Conservation (phyloP, 352 stramenopile species). For the Phytophthora boehmeriae region DNA sequence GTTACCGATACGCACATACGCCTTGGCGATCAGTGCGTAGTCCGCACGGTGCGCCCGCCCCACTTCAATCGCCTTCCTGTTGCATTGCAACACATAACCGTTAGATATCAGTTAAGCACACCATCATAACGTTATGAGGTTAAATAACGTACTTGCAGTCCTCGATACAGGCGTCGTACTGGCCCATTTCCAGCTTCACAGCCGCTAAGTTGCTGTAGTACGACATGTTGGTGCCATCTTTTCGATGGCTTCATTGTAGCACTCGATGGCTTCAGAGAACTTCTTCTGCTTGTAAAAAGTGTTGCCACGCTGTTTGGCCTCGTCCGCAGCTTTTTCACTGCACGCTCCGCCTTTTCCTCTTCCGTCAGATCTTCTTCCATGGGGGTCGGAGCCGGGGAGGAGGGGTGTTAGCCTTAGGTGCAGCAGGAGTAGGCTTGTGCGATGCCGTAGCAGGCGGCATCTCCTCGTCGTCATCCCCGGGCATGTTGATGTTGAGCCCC, state of each 20-base stretch:
- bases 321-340: constrained; percentile 77
- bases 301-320: constrained; percentile 96
- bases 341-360: constrained; percentile 77
- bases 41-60: constrained; percentile 94
- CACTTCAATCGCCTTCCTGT: constrained; percentile 94
- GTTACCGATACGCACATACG: constrained; percentile 96
- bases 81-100: constrained; percentile 10
- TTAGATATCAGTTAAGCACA: neutral
- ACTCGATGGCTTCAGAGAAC: constrained; percentile 93
- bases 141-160: constrained; percentile 83
- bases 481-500: constrained; percentile 82
- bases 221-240: constrained; percentile 97
- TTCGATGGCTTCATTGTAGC: constrained; percentile 96
- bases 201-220: constrained; percentile 98
- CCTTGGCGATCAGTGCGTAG: constrained; percentile 97
- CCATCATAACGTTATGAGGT: no score
- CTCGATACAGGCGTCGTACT: constrained; percentile 95
- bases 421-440: constrained; percentile 10
- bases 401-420: constrained; percentile 29
- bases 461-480: constrained; percentile 48
- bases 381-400: constrained; percentile 57
- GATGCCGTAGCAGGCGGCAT: constrained; percentile 41
- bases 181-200: constrained; percentile 96
- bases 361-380: constrained; percentile 89
- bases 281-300: constrained; percentile 97